Base-by-base conservation (phyloP, 2,329 filamentous ascomycete genomes). In the Neonectria hederae region DNA sequence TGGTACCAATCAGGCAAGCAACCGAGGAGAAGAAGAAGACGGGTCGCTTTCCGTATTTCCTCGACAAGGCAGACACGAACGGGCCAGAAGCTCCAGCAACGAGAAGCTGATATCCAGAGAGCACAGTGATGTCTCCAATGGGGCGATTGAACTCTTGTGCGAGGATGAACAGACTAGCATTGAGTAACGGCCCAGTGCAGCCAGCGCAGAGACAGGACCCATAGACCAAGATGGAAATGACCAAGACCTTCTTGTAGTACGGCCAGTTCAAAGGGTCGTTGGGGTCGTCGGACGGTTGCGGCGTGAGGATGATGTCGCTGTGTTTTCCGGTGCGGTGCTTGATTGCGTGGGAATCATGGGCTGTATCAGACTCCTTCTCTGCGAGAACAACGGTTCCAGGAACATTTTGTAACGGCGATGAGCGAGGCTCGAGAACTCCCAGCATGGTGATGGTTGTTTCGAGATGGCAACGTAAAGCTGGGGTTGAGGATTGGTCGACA, bases 41-140 rank as follows among this genome's bases (percentile, higher is more conserved):
- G 5, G 49, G 49, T 21, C 49, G 28, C 13, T 38, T 35, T 9
- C 49, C 49, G 9, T 38, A 53, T 53, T 53, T 53, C 10, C 49
- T 19, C 7, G 49, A 53, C 14, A 35, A 22, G n/a, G 49, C 49
- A 1, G 49, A 53, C n/a, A 53, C 17, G 13, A 53, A 19, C 8
- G 49, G 49, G 30, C 49, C 49, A 11, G 49, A 35, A 1, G 30
- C 30, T 24, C 49, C 49, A 8, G 30, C 49, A 6, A 53, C 49
- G 17, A 53, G 49, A 13, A 53, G 49, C n/a, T 53, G 49, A 38
- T 53, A 53, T 8, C 49, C 49, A 2, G 49, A 35, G n/a, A 53
- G 28, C 7, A 22, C n/a, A 13, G 49, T 53, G 10, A 53, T 38
- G 28, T 53, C 28, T 35, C 28, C 30, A 14, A 53, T 35, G n/a